Conservation (phyloP, 768 basidiomycete species). For the Suillus occidentalis region DNA sequence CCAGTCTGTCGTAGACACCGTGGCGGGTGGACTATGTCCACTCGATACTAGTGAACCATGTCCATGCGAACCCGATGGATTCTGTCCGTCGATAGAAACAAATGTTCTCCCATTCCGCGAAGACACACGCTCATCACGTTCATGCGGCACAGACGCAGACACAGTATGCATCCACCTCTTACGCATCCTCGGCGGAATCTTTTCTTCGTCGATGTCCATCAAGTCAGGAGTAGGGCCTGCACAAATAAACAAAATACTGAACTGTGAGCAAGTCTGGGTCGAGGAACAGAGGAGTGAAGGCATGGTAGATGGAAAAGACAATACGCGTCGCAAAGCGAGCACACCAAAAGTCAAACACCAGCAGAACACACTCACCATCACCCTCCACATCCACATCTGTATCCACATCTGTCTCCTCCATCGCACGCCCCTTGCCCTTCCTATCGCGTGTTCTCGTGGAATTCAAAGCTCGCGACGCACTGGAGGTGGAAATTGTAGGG, state of each 20-base stretch:
- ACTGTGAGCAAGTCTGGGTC: not conserved
- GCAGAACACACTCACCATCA: slow-evolving; percentile 18
- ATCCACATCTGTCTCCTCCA: slow-evolving; percentile 4
- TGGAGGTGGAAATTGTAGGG: not conserved
- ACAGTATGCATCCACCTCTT: slow-evolving; percentile 40
- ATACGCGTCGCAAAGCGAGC: not conserved
- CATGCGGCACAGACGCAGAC: not conserved
- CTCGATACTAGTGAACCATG: not conserved
- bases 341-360: not conserved
- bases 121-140: not conserved
- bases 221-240: slow-evolving; percentile 10
- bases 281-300: too few species aligned
- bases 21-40: slow-evolving; percentile 2
- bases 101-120: not conserved
- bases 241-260: not conserved
- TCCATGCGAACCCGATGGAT: not conserved
- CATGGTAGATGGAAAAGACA: not conserved
- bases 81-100: not conserved
- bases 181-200: slow-evolving; percentile 65
- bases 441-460: slow-evolving; percentile 9
- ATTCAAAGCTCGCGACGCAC: not conserved
- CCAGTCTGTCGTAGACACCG: slow-evolving; percentile 24
- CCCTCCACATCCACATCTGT: slow-evolving; percentile 19
- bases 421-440: slow-evolving; percentile 28
- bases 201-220: slow-evolving; percentile 30